Evolutionary conservation across 192 early-diverging fungal species (phyloP).

Genomic region (Coemansia pectinata): DNA sequence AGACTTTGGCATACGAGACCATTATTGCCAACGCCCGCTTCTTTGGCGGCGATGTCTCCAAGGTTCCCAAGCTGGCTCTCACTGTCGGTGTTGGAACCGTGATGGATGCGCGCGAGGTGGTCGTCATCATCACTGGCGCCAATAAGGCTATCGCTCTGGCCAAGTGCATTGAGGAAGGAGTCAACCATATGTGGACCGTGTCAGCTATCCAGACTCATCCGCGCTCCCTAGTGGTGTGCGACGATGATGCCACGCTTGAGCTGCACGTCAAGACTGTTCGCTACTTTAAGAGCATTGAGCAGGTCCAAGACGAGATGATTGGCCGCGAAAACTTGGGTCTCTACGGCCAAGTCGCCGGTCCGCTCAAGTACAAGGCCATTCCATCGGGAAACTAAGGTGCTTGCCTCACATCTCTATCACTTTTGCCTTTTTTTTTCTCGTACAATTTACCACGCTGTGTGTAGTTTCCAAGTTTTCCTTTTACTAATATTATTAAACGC

Average conservation of each 20-base stretch:
- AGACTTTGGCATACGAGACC: conserved; percentile 87
- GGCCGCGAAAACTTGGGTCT: conserved; percentile 72
- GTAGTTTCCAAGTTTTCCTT: not conserved
- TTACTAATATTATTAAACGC: not conserved
- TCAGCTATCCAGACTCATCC: conserved; percentile 82
- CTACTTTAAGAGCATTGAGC: conserved; percentile 88
- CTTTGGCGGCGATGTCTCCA: conserved; percentile 82
- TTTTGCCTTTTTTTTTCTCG: not conserved
- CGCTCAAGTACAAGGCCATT: conserved; percentile 48
- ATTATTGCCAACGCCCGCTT: conserved; percentile 85
- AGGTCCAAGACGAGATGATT: conserved; percentile 76
- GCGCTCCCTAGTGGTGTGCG: conserved; percentile 79
- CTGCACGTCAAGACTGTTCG: conserved; percentile 88
- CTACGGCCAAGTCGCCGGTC: conserved; percentile 62
- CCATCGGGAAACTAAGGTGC: conserved; percentile 40
- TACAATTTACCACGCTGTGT: not conserved
- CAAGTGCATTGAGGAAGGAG: conserved; percentile 81
- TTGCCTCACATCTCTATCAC: not conserved
- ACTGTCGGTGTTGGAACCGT: conserved; percentile 89
- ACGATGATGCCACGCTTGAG: conserved; percentile 87
- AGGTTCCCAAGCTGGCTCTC: conserved; percentile 87
- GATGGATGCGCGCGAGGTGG: conserved; percentile 81
- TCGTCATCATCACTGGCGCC: conserved; percentile 84
- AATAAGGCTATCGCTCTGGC: conserved; percentile 82
- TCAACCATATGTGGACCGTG: conserved; percentile 92